Percentiles rank a stretch among this genome's conserved stretches.
Conservation (phyloP, 352 stramenopile species). For the Pythium sukuiense region DNA sequence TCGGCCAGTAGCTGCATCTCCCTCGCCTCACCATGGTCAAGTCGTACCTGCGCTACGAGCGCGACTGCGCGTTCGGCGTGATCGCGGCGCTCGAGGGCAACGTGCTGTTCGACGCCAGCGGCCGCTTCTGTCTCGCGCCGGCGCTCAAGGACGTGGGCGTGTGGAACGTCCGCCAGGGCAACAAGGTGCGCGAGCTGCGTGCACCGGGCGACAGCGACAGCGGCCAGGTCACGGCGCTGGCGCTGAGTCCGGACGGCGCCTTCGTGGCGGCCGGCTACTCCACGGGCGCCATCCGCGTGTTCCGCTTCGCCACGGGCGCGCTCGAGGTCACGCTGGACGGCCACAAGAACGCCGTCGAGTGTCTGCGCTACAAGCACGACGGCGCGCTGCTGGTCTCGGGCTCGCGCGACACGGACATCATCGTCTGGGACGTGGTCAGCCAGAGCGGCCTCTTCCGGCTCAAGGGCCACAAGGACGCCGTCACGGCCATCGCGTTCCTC, state of each 20-base stretch:
- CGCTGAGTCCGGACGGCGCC: slow-evolving; percentile 72
- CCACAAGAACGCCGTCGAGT: slow-evolving; percentile 81
- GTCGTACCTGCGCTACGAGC: slow-evolving; percentile 93
- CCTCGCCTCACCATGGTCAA: slow-evolving; percentile 70
- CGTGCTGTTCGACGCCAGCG: slow-evolving; percentile 84
- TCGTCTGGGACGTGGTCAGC: slow-evolving; percentile 93
- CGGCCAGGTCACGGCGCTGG: slow-evolving; percentile 79
- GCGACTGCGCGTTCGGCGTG: slow-evolving; percentile 88
- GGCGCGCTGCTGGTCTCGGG: slow-evolving; percentile 83
- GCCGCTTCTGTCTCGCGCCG: slow-evolving; percentile 83
- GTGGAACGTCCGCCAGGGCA: slow-evolving; percentile 91
- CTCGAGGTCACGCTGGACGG: slow-evolving; percentile 88
- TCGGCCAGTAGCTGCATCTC: not conserved
- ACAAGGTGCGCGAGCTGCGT: slow-evolving; percentile 75
- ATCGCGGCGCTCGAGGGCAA: slow-evolving; percentile 89
- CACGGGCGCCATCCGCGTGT: slow-evolving; percentile 74
- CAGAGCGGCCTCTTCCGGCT: slow-evolving; percentile 90
- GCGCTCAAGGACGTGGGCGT: slow-evolving; percentile 90
- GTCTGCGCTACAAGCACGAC: slow-evolving; percentile 74
- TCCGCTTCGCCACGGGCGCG: slow-evolving; percentile 71
- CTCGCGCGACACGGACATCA: slow-evolving; percentile 91
- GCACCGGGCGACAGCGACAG: slow-evolving; percentile 20
- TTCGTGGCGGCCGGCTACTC: slow-evolving; percentile 87
- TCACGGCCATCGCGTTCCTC: slow-evolving; percentile 90
- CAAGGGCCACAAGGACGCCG: slow-evolving; percentile 91